Evolutionary conservation across 2,329 filamentous ascomycete species (phyloP), one percentile per base, ranked within the genome.

Genomic region (Exophiala calicioides): DNA sequence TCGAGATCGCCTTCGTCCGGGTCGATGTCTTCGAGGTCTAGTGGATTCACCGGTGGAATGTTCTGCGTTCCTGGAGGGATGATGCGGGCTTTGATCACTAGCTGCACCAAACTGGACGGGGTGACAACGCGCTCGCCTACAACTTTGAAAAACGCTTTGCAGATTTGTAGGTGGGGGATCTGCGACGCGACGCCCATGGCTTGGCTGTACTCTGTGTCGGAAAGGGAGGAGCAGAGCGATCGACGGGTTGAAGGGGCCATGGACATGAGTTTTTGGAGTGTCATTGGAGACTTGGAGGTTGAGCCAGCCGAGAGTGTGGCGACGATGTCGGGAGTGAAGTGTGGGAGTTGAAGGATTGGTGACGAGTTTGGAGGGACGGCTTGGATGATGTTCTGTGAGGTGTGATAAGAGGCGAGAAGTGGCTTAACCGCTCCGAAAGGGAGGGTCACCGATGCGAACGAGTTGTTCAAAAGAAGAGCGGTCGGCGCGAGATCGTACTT

Each of bases 111-210:
- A 46, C 90, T 95, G 48, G 86, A 88, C 5, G 93, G 90, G 23
- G 91, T 95, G 62, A 98, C 88, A 66, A 85, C 86, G 57, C 86
- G 88, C 71, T 98, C 94, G 64, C 93, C 93, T 41, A 89, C 85
- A 34, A 98, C 94, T 76, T 98, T 98, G 82, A 98, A 98, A 71
- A 95, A 98, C 5, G 90, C 88, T 72, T 90, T 94, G 62, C 89
- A 88, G 8, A 98, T 82, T 47, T 86, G 80, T 44, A 98, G 77
- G 55, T 82, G 80, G 1, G 93, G 93, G 20, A 98, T 77, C 69
- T 96, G 88, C 59, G 82, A 82, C 20, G 90, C 90, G 21, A 96
- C 85, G 35, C 71, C 70, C 50, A 95, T 76, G 27, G 86, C 86
- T 31, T 84, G 79, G 55, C 81, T 74, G 69, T 95, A 95, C 66